phyloP scores from a whole-genome alignment of 129 eudicot genomes.

The Erigeron canadensis region DNA sequence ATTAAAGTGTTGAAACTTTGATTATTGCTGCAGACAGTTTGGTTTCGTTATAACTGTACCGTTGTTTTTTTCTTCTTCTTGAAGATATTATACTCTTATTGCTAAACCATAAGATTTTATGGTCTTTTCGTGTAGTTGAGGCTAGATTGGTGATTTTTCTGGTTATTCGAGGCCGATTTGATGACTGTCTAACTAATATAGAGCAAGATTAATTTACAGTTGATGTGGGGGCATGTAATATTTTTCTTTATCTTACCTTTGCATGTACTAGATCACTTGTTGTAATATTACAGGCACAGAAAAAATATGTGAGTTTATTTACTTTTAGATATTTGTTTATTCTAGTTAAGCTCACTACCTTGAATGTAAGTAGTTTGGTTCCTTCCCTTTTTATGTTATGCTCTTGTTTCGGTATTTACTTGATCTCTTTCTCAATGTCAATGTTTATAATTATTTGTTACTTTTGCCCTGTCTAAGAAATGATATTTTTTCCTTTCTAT shows the following conservation, averaged over 20 bases:
- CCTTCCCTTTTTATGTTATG: too few relatives aligned
- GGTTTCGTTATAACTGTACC: not conserved
- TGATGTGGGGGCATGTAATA: not conserved
- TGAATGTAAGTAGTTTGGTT: too few relatives aligned
- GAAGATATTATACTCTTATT: not conserved
- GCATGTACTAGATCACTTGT: too few relatives aligned
- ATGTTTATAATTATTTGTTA: too few relatives aligned
- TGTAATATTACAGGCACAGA: too few relatives aligned
- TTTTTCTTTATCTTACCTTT: not conserved
- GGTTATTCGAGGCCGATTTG: not conserved
- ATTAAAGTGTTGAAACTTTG: not conserved
- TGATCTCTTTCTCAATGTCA: too few relatives aligned
- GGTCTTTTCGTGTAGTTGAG: not conserved
- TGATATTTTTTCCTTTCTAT: not conserved
- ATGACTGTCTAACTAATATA: not conserved
- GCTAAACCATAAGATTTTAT: not conserved
- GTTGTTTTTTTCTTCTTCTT: too few relatives aligned
- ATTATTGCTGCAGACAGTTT: not conserved
- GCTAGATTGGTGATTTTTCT: conserved; percentile 15
- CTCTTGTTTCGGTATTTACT: too few relatives aligned
- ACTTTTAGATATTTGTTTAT: too few relatives aligned
- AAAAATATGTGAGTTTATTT: too few relatives aligned
- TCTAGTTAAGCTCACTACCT: too few relatives aligned
- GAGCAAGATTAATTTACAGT: not conserved
- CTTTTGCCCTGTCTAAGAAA: not conserved